Conservation (phyloP, 140 eudicot genomes). For the Ambrosia hybrid region DNA sequence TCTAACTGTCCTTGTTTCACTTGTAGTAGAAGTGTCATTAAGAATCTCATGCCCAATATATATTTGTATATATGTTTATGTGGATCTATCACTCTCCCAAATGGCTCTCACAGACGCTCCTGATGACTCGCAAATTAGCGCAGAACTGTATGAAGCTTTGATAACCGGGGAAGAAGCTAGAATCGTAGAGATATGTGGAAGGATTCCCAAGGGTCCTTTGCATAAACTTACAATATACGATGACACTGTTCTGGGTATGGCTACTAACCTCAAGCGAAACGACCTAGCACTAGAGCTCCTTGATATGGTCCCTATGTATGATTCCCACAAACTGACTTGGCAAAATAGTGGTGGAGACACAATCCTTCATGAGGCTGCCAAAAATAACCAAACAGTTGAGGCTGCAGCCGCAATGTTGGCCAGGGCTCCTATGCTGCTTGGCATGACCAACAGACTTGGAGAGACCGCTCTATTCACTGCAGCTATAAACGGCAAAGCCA, state of each 20-base stretch:
- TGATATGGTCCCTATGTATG: constrained; percentile 16
- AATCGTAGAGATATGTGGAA: constrained; percentile 13
- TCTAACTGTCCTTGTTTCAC: too few relatives aligned
- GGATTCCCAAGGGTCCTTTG: constrained; percentile 23
- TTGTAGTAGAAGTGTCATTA: too few relatives aligned
- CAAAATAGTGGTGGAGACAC: constrained; percentile 19
- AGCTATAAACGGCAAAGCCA: constrained; percentile 19
- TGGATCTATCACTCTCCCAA: not conserved
- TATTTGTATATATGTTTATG: too few relatives aligned
- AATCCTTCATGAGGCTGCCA: constrained; percentile 18
- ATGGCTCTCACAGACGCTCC: constrained; percentile 20
- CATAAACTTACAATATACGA: constrained; percentile 13
- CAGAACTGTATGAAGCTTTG: constrained; percentile 18
- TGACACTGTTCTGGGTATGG: constrained; percentile 21
- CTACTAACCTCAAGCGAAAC: constrained; percentile 9
- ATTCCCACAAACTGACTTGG: constrained; percentile 11
- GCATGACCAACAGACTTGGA: constrained; percentile 6
- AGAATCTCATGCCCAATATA: too few relatives aligned
- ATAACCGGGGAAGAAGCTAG: constrained; percentile 1
- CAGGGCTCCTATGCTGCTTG: constrained; percentile 26
- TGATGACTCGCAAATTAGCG: constrained; percentile 1
- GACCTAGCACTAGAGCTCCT: constrained; percentile 15
- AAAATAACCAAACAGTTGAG: constrained; percentile 7
- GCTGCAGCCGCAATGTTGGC: constrained; percentile 24
- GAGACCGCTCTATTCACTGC: constrained; percentile 32